Base-by-base conservation (phyloP, 2,329 filamentous ascomycete genomes). In the Paraconiothyrium brasiliense region DNA sequence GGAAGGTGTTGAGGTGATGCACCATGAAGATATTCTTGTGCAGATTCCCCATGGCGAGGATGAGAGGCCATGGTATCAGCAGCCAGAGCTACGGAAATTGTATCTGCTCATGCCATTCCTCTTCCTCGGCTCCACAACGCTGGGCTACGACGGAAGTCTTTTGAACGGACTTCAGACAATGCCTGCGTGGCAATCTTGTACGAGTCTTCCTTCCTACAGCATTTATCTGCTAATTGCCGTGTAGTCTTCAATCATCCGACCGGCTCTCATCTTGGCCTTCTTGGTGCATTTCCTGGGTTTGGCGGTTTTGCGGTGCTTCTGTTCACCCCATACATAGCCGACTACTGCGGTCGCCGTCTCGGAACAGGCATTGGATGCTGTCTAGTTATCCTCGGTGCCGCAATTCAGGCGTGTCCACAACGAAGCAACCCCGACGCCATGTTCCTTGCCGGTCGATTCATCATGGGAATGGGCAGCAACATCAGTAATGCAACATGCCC, bases 401-500 rank as follows among this genome's bases (percentile, higher is more conserved):
- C 83, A 43, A 67, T 87, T 44, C 82, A 85, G 65, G 78, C 78
- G 1, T 78, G 84, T 13, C 78, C 84, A 9, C 69, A 82, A 57
- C 71, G 71, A 32, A 77, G 78, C 16, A 78, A 78, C 24, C 81
- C 84, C 64, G 58, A 68, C 20, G 50, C 65, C 4, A 67, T 68
- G 61, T 88, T 88, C 71, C 83, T 88, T 63, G 84, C 67, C 8
- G 74, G 74, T 10, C 62, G 76, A 11, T 76, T 73, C 60, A 59
- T 78, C n/a, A 69, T 78, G 50, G 75, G 74, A 1, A 75, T 76
- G 57, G 86, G 86, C 27, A 84, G 83, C 35, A 80, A 82, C 7
- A 84, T 89, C 57, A 83, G 82, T 6, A 82, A 82, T n/a, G 80
- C 82, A 3, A 83, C 85, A 3, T 84, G 81, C 0, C 85, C 86